Percentiles rank a stretch among this genome's conserved stretches.
Evolutionary conservation across 805 yeast species (phyloP).

Genomic region (Candida vartiovaarae): DNA sequence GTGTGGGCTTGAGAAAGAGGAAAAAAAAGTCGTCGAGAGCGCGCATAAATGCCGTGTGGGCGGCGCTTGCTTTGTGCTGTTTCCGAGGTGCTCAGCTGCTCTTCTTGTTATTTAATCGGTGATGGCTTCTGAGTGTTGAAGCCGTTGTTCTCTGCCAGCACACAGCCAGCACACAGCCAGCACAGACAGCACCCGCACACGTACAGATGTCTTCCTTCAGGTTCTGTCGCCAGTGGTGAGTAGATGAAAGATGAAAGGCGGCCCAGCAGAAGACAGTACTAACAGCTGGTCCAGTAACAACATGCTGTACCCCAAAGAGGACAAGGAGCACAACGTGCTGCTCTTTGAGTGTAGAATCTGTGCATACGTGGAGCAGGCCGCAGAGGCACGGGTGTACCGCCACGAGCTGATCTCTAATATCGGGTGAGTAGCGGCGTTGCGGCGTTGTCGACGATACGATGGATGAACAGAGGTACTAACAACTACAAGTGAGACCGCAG

Average conservation of each 20-base stretch:
- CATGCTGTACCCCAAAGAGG: constrained; percentile 97
- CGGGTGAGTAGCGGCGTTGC: constrained; percentile 30
- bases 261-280: background rate
- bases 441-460: background rate
- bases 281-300: constrained; percentile 52
- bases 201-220: constrained; percentile 78
- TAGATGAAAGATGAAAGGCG: constrained; percentile 1
- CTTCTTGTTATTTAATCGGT: no score
- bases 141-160: no score
- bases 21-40: background rate
- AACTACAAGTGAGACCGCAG: constrained; percentile 68
- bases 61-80: background rate
- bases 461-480: background rate
- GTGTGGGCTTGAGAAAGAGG: background rate
- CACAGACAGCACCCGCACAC: no score
- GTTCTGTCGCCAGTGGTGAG: constrained; percentile 81
- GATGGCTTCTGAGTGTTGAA: no score
- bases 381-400: constrained; percentile 78
- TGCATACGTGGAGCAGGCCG: constrained; percentile 87
- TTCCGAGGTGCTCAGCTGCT: no score
- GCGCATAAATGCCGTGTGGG: background rate
- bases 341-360: constrained; percentile 94
- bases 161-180: no score
- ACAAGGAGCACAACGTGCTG: constrained; percentile 61
- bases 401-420: constrained; percentile 89